Evolutionary conservation across 177 flowering plant species (phyloP), one percentile per base, ranked within the genome.

Genomic region (Vitis hybrid): DNA sequence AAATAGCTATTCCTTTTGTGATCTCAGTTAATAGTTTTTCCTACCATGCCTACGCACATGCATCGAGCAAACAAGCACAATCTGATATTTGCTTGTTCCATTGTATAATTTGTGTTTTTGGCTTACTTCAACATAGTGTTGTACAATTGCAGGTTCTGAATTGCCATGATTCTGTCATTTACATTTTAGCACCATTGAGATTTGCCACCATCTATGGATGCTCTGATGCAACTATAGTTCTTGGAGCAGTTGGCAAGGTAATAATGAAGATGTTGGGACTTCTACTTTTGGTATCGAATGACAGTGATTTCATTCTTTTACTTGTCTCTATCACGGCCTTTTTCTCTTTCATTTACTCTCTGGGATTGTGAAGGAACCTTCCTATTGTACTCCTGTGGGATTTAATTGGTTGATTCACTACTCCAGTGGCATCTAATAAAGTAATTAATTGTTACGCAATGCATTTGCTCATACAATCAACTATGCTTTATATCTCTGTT

Each of bases 201-300:
- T 93, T 91, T 85, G 99, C 94, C 58, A 92, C 94, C 48, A 66
- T 93, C 56, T 90, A 92, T 82, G 99, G 98, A 78, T 93, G 97
- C 79, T 96, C 99, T 70, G 99, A 96, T 84, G 84, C 99, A 19
- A 96, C 99, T 57, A 82, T 96, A 67, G 86, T 96, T 74, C 92
- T 96, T 71, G 99, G 99, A 80, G 98, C 99, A 49, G 84, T 93
- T 84, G 98, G 99, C 75, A 91, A 93, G 99, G 99, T 95, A 82
- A 63, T 11, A 30, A 21, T 19, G 18, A 40, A 15, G 4, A 51
- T 15, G 3, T 64, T 56, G 51, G 12, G 8, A 11, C 15, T 17
- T 55, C 2, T 32, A 8, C 4, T 27, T 19, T 27, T 21, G 27
- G 15, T 3, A 17, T 57, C 24, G 5, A 27, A 61, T 67, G 50